Conservation (phyloP, 2,329 filamentous ascomycete species). For the Colletotrichum navitas region DNA sequence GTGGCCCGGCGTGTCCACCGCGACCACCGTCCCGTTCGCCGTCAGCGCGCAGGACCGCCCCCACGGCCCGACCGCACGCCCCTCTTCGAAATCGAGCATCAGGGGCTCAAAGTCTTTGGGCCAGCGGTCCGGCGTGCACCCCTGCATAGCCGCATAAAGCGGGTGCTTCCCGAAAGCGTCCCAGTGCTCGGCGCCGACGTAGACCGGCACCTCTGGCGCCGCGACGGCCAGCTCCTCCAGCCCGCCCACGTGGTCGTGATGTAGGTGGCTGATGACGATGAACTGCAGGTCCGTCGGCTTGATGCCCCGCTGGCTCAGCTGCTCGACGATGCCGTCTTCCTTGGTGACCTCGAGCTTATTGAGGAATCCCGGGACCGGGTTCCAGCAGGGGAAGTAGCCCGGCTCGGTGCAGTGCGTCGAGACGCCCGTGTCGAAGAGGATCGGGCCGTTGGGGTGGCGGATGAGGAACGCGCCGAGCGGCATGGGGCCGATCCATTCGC, state of each 20-base stretch:
- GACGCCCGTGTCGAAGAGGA: conserved; percentile 46
- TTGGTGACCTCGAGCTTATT: conserved; percentile 33
- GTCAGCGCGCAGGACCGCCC: conserved; percentile 48
- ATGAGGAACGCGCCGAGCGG: conserved; percentile 45
- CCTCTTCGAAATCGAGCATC: conserved; percentile 46
- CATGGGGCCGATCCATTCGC: conserved; percentile 42
- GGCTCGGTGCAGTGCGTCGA: conserved; percentile 43
- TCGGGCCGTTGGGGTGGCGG: conserved; percentile 43
- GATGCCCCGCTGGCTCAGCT: conserved; percentile 41
- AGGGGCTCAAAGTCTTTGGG: conserved; percentile 48
- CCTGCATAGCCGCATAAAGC: conserved; percentile 47
- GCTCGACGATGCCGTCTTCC: conserved; percentile 43
- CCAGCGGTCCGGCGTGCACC: conserved; percentile 49
- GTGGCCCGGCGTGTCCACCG: conserved; percentile 52
- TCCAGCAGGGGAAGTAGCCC: conserved; percentile 45
- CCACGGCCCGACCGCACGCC: conserved; percentile 48
- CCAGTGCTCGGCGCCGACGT: conserved; percentile 47
- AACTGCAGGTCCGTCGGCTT: conserved; percentile 46
- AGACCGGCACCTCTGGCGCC: conserved; percentile 48
- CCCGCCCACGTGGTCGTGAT: conserved; percentile 47
- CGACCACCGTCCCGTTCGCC: conserved; percentile 47
- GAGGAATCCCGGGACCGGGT: conserved; percentile 37
- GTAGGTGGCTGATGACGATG: conserved; percentile 48
- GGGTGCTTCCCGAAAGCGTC: conserved; percentile 47
- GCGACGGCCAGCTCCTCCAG: conserved; percentile 46